Evolutionary conservation across 192 early-diverging fungal genomes (phyloP), one percentile per base, ranked within the genome.

Genomic region (Cladochytrium replicatum): DNA sequence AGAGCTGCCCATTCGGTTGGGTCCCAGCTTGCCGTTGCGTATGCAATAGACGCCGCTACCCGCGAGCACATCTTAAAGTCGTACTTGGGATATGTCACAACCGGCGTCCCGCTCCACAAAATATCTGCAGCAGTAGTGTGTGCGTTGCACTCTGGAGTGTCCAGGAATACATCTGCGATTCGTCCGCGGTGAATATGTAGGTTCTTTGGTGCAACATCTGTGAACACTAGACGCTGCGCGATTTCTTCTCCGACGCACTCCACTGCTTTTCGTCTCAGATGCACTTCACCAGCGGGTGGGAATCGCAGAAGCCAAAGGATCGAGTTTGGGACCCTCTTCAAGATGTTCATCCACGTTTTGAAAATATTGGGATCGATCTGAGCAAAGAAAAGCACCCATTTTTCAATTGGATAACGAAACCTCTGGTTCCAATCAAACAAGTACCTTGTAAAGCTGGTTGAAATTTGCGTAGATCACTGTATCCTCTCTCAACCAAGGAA

Each of bases 91-190:
- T 77, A 90, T 2, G 90, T 96, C 26, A 96, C 60, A 29, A 96
- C 79, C 5, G 92, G 92, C 3, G 92, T 96, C 7, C 90, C 92
- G 27, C 80, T 83, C 89, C 89, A 96, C 38, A 96, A 66, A 41
- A 92, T 93, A 64, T 96, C 92, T 0, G 87, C 88, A 0, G 92
- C 90, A 3, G 92, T 96, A 1, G 92, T 96, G 43, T 96, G 92
- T 0, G 89, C 92, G 61, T 96, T 96, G 62, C 91, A 93, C 59
- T 92, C 88, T n/a, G 89, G 84, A 19, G 90, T 93, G 61, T 96
- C 92, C 41, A 96, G 67, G 49, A 96, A 92, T 26, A 91, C 50
- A 50, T 96, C 92, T 0, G 90, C 90, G 8, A 93, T 78, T 15
- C 90, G 83, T 23, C 90, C 88, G 28, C 92, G 88, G 52, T 88